A percentile compares a stretch with the other conserved stretches of the same genome.
These are phyloP conservation scores for Penicillium chermesinum DNA, from an alignment of 495 filamentous ascomycete genomes.

Conservation along the genomic window DNA sequence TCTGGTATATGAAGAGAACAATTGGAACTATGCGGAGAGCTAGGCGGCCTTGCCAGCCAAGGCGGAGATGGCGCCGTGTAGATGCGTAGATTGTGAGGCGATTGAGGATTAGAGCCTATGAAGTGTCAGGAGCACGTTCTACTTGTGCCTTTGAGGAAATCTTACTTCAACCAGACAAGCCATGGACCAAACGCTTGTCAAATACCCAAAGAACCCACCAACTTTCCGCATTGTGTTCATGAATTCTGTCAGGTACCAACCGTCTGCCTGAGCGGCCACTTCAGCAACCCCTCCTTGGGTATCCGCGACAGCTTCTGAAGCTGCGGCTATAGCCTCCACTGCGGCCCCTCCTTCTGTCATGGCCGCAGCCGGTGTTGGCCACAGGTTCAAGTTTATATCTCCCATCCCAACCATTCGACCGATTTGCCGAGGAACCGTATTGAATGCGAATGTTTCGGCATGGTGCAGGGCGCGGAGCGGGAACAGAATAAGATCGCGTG, in stretches of 20 bases:
- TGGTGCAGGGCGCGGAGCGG: conserved; percentile 37
- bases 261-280: conserved; percentile 23
- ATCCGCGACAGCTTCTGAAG: conserved; percentile 26
- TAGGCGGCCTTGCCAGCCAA: conserved; percentile 68
- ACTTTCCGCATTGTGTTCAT: conserved; percentile 51
- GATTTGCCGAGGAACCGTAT: conserved; percentile 33
- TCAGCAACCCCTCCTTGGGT: conserved; percentile 27
- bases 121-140: conserved; percentile 8
- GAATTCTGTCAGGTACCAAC: conserved; percentile 33
- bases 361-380: conserved; percentile 20
- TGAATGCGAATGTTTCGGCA: conserved; percentile 35
- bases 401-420: conserved; percentile 28
- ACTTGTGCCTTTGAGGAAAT: not conserved
- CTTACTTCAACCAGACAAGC: conserved; percentile 71
- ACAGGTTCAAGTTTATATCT: conserved; percentile 20
- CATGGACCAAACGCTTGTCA: conserved; percentile 91
- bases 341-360: conserved; percentile 16
- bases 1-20: conserved; percentile 65
- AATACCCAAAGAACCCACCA: conserved; percentile 85
- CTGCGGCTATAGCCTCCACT: conserved; percentile 21
- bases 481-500: conserved; percentile 29
- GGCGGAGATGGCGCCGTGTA: conserved; percentile 65
- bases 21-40: conserved; percentile 70
- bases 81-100: conserved; percentile 91
- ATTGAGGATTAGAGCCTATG: conserved; percentile 78